Evolutionary conservation across 192 early-diverging fungal species (phyloP), one percentile per base, ranked within the genome.

Genomic region (Backusella circina): DNA sequence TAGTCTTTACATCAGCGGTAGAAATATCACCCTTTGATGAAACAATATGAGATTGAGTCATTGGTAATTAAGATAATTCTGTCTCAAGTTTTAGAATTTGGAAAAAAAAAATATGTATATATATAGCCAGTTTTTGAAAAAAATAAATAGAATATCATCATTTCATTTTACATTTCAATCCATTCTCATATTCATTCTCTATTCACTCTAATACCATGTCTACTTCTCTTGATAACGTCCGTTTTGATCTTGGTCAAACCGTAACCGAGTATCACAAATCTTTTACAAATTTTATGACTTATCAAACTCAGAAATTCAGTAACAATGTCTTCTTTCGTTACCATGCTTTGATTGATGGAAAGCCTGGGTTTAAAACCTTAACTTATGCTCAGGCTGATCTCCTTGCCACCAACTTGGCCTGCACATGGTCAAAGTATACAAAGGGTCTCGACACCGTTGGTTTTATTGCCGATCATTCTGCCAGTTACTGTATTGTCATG

Each of bases 331-430:
- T 57, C n/a, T 57, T 57, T 10, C 51, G 51, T 26, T 57, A 57
- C 10, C 12, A 57, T 57, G 23, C 51, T 26, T 23, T 57, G 51
- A 57, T 57, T 26, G 51, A 57, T 57, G 51, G 51, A 57, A 23
- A 23, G 0, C 51, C 51, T 57, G 51, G 21, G 26, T 23, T 23
- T 23, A 57, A 57, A 57, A 57, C 51, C 30, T n/a, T 71, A n/a
- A 51, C 75, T 4, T 76, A 76, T 64, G 47, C 18, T 1, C 50
- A 76, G 32, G 75, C 71, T 30, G 54, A 76, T 31, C 33, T 13
- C 4, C 51, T 76, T 16, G n/a, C 75, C 1, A 76, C 44, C 3
- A 71, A 76, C n/a, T 13, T 76, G 12, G 75, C 75, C 15, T 76
- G 67, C 5, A 16, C 61, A 38, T 47, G 26, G 69, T 23, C 2